phyloP scores from a whole-genome alignment of 768 basidiomycete species.

The Amanita inopinata region DNA sequence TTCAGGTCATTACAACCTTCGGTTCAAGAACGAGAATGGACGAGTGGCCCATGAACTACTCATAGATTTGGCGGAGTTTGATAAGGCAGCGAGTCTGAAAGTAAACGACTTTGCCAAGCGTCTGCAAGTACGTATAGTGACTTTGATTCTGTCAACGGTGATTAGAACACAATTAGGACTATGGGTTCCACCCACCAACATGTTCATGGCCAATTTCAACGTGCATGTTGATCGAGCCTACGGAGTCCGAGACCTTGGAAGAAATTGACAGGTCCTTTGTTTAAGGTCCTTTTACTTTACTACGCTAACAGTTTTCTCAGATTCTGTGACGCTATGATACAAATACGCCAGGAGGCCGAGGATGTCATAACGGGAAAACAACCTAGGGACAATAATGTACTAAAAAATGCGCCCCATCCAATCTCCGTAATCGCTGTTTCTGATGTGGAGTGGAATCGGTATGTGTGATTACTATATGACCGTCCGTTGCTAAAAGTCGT shows the following conservation, averaged over 20 bases:
- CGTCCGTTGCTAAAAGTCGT: conserved; percentile 3
- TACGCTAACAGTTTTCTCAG: conserved; percentile 24
- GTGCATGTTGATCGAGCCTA: conserved; percentile 96
- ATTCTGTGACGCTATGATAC: conserved; percentile 98
- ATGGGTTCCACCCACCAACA: conserved; percentile 94
- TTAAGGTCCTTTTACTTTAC: neutral
- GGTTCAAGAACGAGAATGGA: conserved; percentile 85
- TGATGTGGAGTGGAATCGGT: conserved; percentile 84
- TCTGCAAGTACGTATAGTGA: conserved; percentile 53
- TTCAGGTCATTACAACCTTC: conserved; percentile 71
- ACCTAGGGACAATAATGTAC: conserved; percentile 82
- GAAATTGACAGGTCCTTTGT: conserved; percentile 72
- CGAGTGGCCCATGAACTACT: conserved; percentile 94
- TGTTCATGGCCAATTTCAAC: conserved; percentile 98
- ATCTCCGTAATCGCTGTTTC: conserved; percentile 61
- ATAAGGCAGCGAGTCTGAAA: conserved; percentile 81
- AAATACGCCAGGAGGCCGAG: conserved; percentile 86
- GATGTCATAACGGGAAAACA: conserved; percentile 82
- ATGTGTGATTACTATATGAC: conserved; percentile 14
- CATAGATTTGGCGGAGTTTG: conserved; percentile 93
- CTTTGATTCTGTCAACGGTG: neutral
- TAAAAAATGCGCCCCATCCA: conserved; percentile 94
- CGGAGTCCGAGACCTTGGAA: conserved; percentile 89
- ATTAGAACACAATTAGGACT: conserved; percentile 43
- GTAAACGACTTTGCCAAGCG: conserved; percentile 96